Conservation (phyloP, 805 yeast species). For the Pichia eremophila region DNA sequence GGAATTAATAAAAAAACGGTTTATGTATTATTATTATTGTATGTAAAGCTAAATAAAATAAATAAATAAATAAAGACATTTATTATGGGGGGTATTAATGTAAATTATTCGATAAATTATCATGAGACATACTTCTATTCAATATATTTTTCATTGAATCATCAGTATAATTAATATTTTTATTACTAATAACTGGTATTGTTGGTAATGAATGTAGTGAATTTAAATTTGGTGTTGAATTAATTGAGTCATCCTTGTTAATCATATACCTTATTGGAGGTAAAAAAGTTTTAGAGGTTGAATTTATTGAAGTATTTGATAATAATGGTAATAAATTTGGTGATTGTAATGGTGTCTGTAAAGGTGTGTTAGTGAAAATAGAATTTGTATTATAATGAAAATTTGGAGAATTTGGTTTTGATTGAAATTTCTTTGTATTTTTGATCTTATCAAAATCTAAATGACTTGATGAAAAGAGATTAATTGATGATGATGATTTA, state of each 20-base stretch:
- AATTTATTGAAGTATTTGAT: not conserved
- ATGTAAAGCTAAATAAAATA: not conserved
- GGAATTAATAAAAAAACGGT: not conserved
- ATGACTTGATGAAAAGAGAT: slow-evolving; percentile 15
- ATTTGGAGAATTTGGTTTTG: slow-evolving; percentile 26
- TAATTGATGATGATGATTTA: slow-evolving; percentile 4
- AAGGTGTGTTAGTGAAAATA: slow-evolving; percentile 26
- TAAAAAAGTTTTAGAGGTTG: slow-evolving; percentile 12
- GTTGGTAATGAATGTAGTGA: no score
- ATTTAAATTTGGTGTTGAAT: not conserved
- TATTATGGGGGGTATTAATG: not conserved
- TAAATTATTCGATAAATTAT: slow-evolving; percentile 8
- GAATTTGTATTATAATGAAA: slow-evolving; percentile 18
- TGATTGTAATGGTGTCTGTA: slow-evolving; percentile 28
- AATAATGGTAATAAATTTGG: slow-evolving; percentile 25
- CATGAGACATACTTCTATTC: slow-evolving; percentile 19
- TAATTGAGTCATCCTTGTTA: slow-evolving; percentile 6
- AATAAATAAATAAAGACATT: not conserved
- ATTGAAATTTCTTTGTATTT: slow-evolving; percentile 22
- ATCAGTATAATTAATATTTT: slow-evolving; percentile 13
- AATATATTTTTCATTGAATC: slow-evolving; percentile 22
- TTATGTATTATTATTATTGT: no score
- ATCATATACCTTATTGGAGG: slow-evolving; percentile 28
- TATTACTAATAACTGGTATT: no score
- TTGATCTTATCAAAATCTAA: slow-evolving; percentile 3